These are phyloP conservation scores for Boechera retrofracta DNA, from an alignment of 345 rosid species.

Conservation along the genomic window DNA sequence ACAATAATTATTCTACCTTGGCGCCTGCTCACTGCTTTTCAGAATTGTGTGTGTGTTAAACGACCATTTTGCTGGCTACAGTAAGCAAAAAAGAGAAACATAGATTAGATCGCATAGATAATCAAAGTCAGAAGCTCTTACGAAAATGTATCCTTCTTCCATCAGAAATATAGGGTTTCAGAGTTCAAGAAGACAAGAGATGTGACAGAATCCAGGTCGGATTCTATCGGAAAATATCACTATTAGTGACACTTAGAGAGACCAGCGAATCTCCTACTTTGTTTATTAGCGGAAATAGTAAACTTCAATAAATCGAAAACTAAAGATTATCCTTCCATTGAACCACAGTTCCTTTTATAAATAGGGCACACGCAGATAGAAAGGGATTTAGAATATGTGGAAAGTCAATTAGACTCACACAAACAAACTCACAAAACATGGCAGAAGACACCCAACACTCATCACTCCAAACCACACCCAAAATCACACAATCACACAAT, in stretches of 20 bases:
- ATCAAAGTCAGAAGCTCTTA: not conserved
- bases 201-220: not conserved
- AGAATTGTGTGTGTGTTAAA: constrained; percentile 82
- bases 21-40: constrained; percentile 84
- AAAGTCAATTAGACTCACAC: not conserved
- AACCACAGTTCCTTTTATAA: not conserved
- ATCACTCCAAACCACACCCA: not conserved
- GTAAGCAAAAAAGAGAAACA: constrained; percentile 4
- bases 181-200: constrained; percentile 11
- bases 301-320: not conserved
- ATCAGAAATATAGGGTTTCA: constrained; percentile 14
- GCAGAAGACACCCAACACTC: not conserved
- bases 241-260: not conserved
- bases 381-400: not conserved
- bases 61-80: constrained; percentile 89
- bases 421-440: not conserved
- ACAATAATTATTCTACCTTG: constrained; percentile 58
- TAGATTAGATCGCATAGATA: not conserved
- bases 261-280: not conserved
- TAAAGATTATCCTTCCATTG: not conserved
- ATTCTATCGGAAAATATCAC: not conserved
- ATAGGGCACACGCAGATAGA: not conserved
- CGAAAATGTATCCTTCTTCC: constrained; percentile 8
- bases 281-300: not conserved
- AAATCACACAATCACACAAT: not conserved